Base-by-base conservation (phyloP, 371 early-diverging fungal genomes). In the Conidiobolus coronatus region DNA sequence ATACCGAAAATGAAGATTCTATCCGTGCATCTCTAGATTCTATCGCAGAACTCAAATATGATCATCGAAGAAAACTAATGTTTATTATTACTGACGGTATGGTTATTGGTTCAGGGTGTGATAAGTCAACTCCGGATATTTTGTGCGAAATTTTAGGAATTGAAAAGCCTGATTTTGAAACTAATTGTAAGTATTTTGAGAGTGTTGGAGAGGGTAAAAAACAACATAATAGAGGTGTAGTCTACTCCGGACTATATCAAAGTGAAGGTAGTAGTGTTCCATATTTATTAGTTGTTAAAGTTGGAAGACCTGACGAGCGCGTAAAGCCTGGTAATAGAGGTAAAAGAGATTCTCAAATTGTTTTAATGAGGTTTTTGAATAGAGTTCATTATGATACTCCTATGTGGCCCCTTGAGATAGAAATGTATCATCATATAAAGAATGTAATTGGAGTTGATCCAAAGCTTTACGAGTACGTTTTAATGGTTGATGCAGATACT, bases 51-150 rank as follows among this genome's bases (percentile, higher is more conserved):
- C 58, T 77, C 14, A 61, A 70, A 17, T 81, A 81, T 49, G 71
- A 71, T 33, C 77, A 80, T 58, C 70, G 73, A 20, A 62, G 75
- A 21, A 77, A 81, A 50, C 46, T 86, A 15, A 62, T 86, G 9
- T 68, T 89, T 49, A 72, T 94, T 22, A 70, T 82, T 36, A 74
- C 75, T 20, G 86, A 85, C 50, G 86, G 86, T 40, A 82, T 83
- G 77, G 76, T 87, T 49, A 71, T 79, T 24, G 95, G 95, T 15
- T 67, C 74, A 45, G 93, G 89, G 18, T 88, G 89, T 55, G 86
- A 86, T 43, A 64, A 76, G 6, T 80, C 87, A 0, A 95, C 95
- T 0, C 90, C 92, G 0, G 66, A 80, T 38, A 89, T 90, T 43
- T 77, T 88, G 0, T 62, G 83, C 41, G 81, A 86, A 49, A 66